Base-by-base conservation (phyloP, 192 early-diverging fungal species). In the Entomortierella chlamydospora region DNA sequence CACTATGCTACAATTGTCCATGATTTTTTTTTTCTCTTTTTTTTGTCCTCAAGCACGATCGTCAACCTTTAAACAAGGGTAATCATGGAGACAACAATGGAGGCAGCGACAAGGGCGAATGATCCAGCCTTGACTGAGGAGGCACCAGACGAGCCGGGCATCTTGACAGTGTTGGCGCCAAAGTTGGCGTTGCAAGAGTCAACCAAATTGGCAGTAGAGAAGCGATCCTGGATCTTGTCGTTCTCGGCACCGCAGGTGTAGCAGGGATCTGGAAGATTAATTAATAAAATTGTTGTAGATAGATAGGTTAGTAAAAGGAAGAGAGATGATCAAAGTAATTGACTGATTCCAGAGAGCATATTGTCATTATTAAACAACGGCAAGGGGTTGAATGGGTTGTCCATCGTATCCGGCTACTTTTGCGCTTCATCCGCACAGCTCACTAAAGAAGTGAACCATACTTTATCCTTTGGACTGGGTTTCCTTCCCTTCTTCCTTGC, bases 201-300 rank as follows among this genome's bases (percentile, higher is more conserved):
- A 7, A 79, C 76, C 47, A 79, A 45, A 18, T 65, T 79, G 22
- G 15, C 20, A 54, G 76, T 79, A 20, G 68, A 70, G 51, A 66
- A 79, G 31, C 68, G 61, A 9, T 60, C 62, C 63, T 70, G 67
- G 15, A 70, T 70, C 68, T 79, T 79, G 23, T 64, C 39, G 74
- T 65, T 66, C 68, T 79, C 63, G 50, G 68, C 61, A 61, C 76
- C 76, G 51, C 76, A 79, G 29, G 22, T 64, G 63, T 61, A 79
- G 68, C 76, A 79, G 15, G 61, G 73, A 34, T 78, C 73, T 78
- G 67, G n/a, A n/a, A n/a, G n/a, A n/a, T n/a, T n/a, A n/a, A n/a
- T n/a, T n/a, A n/a, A n/a, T n/a, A n/a, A n/a, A n/a, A n/a, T n/a
- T n/a, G 25, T 23, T 28, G 39, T 9, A 41, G 6, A 9, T 41